Conservation (phyloP, 2,329 filamentous ascomycete genomes). For the Fulvia fulva region DNA sequence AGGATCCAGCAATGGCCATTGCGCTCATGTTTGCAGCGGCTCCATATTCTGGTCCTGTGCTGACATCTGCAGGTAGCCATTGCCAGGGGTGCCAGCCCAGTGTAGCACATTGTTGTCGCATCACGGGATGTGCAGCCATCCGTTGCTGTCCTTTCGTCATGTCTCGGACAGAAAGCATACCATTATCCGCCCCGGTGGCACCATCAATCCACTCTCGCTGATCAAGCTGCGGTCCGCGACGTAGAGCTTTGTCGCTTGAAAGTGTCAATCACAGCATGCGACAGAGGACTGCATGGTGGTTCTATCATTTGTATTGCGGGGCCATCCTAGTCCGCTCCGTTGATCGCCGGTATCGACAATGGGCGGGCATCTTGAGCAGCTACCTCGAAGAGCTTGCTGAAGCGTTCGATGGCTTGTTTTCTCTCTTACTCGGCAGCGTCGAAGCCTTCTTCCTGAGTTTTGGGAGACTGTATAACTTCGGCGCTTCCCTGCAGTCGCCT, state of each 20-base stretch:
- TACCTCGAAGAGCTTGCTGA: constrained; percentile 2
- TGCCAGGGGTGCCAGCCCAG: not conserved
- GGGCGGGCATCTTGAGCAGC: not conserved
- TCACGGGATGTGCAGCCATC: no score
- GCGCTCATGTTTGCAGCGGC: not conserved
- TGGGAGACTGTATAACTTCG: constrained; percentile 19
- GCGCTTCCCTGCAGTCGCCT: constrained; percentile 22
- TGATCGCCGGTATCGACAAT: not conserved
- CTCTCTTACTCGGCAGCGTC: constrained; percentile 10
- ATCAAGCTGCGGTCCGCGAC: not conserved
- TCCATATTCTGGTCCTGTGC: not conserved
- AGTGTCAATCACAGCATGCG: not conserved
- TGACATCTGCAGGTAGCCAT: not conserved
- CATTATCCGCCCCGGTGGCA: no score
- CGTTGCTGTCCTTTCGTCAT: no score
- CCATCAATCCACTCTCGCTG: no score
- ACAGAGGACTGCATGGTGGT: not conserved
- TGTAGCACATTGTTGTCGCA: not conserved
- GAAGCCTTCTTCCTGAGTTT: constrained; percentile 19
- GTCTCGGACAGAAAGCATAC: no score
- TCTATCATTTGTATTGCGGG: not conserved
- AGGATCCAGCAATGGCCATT: not conserved
- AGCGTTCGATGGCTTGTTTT: constrained; percentile 1
- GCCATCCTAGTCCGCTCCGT: not conserved
- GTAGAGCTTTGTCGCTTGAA: not conserved